Percentiles rank a stretch among this genome's conserved stretches.
phyloP scores from a whole-genome alignment of 345 rosid species.

The Aquilaria malaccensis region DNA sequence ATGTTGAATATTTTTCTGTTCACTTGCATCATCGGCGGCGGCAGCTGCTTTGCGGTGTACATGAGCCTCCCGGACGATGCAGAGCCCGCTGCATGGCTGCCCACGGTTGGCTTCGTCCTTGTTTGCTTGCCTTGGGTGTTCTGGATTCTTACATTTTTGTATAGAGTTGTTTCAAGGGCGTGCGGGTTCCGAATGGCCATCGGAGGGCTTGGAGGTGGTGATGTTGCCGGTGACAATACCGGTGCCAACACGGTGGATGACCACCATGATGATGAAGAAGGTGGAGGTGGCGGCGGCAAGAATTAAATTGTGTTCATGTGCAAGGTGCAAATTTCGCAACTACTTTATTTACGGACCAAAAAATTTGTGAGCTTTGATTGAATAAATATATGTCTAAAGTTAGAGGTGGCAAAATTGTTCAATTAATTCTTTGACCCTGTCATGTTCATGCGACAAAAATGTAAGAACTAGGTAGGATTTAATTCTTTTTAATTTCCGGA shows the following conservation, averaged over 20 bases:
- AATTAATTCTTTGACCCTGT: no score
- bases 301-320: no score
- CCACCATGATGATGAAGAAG: conserved; percentile 1
- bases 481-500: no score
- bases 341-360: no score
- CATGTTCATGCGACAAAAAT: no score
- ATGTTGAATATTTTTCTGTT: conserved; percentile 39
- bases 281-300: background rate
- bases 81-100: conserved; percentile 39
- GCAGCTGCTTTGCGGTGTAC: conserved; percentile 52
- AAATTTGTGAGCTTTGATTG: no score
- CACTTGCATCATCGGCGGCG: conserved; percentile 41
- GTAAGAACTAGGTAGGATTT: no score
- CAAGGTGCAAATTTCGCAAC: no score
- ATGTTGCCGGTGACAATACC: background rate
- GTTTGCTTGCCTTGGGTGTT: conserved; percentile 84
- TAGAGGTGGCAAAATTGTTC: no score
- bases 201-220: conserved; percentile 9
- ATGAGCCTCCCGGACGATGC: conserved; percentile 33
- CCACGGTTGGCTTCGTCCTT: conserved; percentile 48
- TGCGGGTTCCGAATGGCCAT: conserved; percentile 50
- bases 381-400: no score
- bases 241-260: background rate
- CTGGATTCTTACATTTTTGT: conserved; percentile 53
- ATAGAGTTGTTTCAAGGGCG: conserved; percentile 50